Conservation (phyloP, 768 basidiomycete genomes). For the Sporobolomyces roseus region DNA sequence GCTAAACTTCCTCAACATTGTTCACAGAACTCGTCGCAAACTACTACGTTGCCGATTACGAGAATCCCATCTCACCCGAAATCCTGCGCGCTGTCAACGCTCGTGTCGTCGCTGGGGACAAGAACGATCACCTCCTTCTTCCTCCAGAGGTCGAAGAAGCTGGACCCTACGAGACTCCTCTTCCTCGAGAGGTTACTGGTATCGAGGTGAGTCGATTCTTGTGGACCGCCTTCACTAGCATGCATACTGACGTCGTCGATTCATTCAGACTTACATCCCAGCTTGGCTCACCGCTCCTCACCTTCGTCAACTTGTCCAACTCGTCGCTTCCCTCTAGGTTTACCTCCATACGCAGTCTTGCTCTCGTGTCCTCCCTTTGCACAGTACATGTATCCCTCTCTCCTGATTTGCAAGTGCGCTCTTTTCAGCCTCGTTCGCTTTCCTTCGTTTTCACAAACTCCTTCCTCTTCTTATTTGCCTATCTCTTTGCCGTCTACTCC, state of each 20-base stretch:
- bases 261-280: constrained; percentile 17
- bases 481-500: no score
- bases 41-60: constrained; percentile 96
- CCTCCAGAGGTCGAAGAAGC: constrained; percentile 97
- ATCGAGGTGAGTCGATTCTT: constrained; percentile 58
- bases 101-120: constrained; percentile 90
- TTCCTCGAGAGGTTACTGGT: constrained; percentile 89
- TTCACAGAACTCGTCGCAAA: constrained; percentile 71
- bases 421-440: neutral
- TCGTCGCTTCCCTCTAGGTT: constrained; percentile 14
- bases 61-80: constrained; percentile 97
- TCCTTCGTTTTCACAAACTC: neutral
- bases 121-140: constrained; percentile 91
- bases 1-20: neutral
- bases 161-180: constrained; percentile 85
- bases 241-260: neutral
- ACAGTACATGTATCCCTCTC: neutral
- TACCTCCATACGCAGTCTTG: no score
- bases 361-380: neutral
- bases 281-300: constrained; percentile 32
- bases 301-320: constrained; percentile 31
- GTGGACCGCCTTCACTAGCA: no score
- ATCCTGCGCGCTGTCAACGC: constrained; percentile 95
- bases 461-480: neutral
- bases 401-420: neutral